A percentile compares a stretch with the other conserved stretches of the same genome.
phyloP scores from a whole-genome alignment of 345 rosid genomes.

The Aquilaria yunnanensis region DNA sequence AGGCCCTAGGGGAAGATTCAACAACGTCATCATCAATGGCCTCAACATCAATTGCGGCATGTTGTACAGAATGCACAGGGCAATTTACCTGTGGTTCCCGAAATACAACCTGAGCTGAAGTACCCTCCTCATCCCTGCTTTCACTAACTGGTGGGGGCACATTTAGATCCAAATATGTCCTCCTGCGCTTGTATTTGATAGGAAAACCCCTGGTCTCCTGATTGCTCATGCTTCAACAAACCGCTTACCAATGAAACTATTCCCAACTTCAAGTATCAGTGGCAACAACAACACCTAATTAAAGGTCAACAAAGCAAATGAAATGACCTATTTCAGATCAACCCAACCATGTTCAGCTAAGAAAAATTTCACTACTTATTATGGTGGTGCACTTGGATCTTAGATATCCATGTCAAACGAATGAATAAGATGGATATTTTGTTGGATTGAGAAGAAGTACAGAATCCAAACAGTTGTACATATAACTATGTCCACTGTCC shows the following conservation, averaged over 20 bases:
- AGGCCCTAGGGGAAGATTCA: constrained; percentile 67
- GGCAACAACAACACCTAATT: too few species aligned
- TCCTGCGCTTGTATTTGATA: constrained; percentile 48
- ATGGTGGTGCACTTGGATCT: too few species aligned
- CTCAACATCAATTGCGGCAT: constrained; percentile 58
- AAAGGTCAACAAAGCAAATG: too few species aligned
- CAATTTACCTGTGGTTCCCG: constrained; percentile 19
- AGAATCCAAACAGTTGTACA: too few species aligned
- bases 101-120: constrained; percentile 32
- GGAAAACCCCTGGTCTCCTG: constrained; percentile 29
- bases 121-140: constrained; percentile 48
- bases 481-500: too few species aligned
- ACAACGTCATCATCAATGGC: constrained; percentile 78
- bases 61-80: constrained; percentile 22
- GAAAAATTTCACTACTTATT: too few species aligned
- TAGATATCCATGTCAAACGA: too few species aligned
- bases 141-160: constrained; percentile 35
- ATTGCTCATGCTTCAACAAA: constrained; percentile 31
- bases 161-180: constrained; percentile 39
- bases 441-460: too few species aligned
- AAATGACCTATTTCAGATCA: too few species aligned
- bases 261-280: constrained; percentile 4
- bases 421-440: too few species aligned
- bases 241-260: too few species aligned
- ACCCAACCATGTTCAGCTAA: too few species aligned